A percentile compares a stretch with the other conserved stretches of the same genome.
phyloP scores from a whole-genome alignment of 805 yeast species.

The Candida silvatica region DNA sequence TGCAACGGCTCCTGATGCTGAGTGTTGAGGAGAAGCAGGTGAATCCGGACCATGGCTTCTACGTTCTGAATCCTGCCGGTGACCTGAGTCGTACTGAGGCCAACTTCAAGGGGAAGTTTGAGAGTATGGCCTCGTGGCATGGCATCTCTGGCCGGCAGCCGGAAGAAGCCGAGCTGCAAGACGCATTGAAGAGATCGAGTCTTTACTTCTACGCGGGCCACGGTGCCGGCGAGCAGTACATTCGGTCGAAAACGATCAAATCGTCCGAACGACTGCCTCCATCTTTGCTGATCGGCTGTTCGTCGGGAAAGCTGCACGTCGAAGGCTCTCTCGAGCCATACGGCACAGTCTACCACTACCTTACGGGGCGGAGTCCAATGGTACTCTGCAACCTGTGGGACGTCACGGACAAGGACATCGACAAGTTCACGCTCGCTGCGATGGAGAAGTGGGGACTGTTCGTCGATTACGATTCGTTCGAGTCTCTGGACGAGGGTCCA shows the following conservation, averaged over 20 bases:
- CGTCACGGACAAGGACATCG: conserved; percentile 94
- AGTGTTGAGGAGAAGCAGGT: no score
- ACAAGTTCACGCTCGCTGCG: conserved; percentile 56
- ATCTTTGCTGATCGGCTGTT: conserved; percentile 75
- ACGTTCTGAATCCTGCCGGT: conserved; percentile 74
- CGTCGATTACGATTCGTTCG: conserved; percentile 19
- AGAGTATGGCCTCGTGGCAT: conserved; percentile 32
- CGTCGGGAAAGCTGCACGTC: conserved; percentile 62
- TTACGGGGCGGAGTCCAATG: conserved; percentile 77
- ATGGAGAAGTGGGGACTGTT: conserved; percentile 62
- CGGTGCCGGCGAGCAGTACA: conserved; percentile 90
- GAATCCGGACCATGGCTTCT: conserved; percentile 34
- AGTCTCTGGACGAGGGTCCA: conserved; percentile 11
- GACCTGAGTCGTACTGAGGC: conserved; percentile 65
- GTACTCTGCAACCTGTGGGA: conserved; percentile 89
- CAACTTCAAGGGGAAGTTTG: conserved; percentile 39
- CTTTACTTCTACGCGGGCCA: conserved; percentile 83
- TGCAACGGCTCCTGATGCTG: conserved; percentile 35
- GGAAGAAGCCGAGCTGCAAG: conserved; percentile 39
- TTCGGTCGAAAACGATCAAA: conserved; percentile 47
- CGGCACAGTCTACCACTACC: conserved; percentile 71
- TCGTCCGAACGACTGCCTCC: conserved; percentile 41
- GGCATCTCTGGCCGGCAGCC: conserved; percentile 54
- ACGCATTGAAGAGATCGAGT: conserved; percentile 32
- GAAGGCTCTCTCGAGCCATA: conserved; percentile 59